A percentile compares a stretch with the other conserved stretches of the same genome.
These are phyloP conservation scores for Fraxinus greggii DNA, from an alignment of 305 asterid genomes.

Conservation along the genomic window DNA sequence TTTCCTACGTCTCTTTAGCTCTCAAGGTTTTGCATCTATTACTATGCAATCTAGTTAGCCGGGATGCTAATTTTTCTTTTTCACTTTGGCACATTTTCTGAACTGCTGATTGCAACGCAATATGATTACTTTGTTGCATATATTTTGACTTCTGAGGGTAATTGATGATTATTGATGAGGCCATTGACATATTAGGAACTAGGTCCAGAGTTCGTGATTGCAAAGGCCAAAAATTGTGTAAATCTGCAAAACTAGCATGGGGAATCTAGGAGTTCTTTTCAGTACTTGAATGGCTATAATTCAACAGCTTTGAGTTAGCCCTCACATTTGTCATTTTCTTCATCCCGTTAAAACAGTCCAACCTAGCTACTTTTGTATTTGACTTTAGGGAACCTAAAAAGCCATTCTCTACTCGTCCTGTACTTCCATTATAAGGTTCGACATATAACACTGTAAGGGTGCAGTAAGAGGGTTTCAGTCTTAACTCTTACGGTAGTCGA, in stretches of 20 bases:
- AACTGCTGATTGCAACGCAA: not conserved
- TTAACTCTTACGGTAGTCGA: not conserved
- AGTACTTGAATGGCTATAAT: not conserved
- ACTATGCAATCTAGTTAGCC: constrained; percentile 2
- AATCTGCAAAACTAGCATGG: not conserved
- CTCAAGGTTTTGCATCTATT: not conserved
- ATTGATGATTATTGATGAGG: not conserved
- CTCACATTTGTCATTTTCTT: not conserved
- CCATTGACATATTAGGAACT: not conserved
- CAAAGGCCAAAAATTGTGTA: not conserved
- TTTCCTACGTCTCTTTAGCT: constrained; percentile 17
- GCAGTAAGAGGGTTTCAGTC: constrained; percentile 1
- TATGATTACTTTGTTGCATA: not conserved
- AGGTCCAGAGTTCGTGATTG: not conserved
- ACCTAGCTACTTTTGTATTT: not conserved
- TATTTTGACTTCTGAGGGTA: not conserved
- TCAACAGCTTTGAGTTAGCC: not conserved
- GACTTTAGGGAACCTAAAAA: not conserved
- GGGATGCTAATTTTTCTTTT: not conserved
- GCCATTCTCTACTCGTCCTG: not conserved
- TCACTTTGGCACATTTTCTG: not conserved
- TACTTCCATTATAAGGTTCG: constrained; percentile 1
- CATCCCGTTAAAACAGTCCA: not conserved
- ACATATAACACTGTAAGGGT: not conserved
- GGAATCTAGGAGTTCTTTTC: not conserved